Evolutionary conservation across 2,329 filamentous ascomycete species (phyloP).

Genomic region (Diaporthe velutina): DNA sequence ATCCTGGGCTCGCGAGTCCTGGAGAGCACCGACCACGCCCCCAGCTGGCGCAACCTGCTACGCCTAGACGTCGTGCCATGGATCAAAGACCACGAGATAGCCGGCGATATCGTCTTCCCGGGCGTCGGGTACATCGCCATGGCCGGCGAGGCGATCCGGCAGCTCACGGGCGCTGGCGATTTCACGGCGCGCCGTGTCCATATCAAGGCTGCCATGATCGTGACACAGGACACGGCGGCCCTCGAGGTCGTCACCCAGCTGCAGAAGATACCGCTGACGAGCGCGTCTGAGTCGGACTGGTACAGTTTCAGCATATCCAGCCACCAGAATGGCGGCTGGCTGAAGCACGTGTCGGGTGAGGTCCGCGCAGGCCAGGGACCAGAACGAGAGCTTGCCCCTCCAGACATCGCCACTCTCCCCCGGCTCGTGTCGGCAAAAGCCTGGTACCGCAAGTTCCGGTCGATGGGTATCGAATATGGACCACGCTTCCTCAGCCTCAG

Average conservation of each 20-base stretch:
- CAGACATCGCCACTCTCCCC: neutral
- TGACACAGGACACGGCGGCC: neutral
- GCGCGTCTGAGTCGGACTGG: neutral
- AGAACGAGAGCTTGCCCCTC: neutral
- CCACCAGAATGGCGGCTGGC: conserved; percentile 12
- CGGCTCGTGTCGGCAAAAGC: neutral
- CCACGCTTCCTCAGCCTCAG: conserved; percentile 23
- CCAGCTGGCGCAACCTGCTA: conserved; percentile 53
- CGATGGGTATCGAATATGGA: conserved; percentile 34
- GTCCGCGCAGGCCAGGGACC: neutral
- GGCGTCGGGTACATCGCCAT: conserved; percentile 58
- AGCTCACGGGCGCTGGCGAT: conserved; percentile 37
- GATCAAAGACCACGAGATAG: conserved; percentile 35
- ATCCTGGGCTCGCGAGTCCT: conserved; percentile 50
- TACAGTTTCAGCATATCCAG: neutral
- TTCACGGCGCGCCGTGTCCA: neutral
- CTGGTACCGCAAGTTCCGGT: conserved; percentile 1
- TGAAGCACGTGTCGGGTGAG: neutral
- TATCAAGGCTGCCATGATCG: conserved; percentile 17
- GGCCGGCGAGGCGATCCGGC: conserved; percentile 49
- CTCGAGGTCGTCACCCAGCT: neutral
- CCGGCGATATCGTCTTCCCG: conserved; percentile 55
- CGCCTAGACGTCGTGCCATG: conserved; percentile 37
- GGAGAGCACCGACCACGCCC: conserved; percentile 27
- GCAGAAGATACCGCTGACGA: neutral